Percentiles rank a stretch among this genome's conserved stretches.
Conservation (phyloP, 2,329 filamentous ascomycete species). For the Pyrenochaeta sp. region DNA sequence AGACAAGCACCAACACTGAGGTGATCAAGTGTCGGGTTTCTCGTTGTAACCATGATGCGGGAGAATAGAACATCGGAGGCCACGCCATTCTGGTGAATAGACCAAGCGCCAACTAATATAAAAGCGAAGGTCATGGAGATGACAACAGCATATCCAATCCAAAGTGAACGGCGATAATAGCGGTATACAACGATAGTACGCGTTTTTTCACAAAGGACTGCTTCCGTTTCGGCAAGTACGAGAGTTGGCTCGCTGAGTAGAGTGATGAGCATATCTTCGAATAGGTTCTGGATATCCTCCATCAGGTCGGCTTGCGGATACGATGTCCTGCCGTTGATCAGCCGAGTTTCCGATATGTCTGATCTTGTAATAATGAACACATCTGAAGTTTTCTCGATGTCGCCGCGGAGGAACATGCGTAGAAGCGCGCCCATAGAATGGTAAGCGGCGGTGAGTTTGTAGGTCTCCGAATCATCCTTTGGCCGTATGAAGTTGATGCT, state of each 20-base stretch:
- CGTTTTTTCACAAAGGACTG: slow-evolving; percentile 38
- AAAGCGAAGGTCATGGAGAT: slow-evolving; percentile 39
- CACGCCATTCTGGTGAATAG: slow-evolving; percentile 48
- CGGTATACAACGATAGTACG: slow-evolving; percentile 39
- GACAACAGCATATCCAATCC: slow-evolving; percentile 49
- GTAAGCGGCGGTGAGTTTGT: slow-evolving; percentile 45
- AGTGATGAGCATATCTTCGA: slow-evolving; percentile 50
- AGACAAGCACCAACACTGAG: slow-evolving; percentile 52
- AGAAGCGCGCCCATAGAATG: slow-evolving; percentile 45
- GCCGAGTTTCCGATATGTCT: slow-evolving; percentile 45
- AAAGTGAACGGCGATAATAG: slow-evolving; percentile 42
- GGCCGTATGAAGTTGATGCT: slow-evolving; percentile 35
- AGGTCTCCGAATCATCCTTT: slow-evolving; percentile 25
- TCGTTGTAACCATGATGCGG: slow-evolving; percentile 49
- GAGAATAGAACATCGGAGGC: slow-evolving; percentile 48
- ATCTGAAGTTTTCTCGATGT: slow-evolving; percentile 32
- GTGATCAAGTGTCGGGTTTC: slow-evolving; percentile 50
- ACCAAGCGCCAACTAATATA: slow-evolving; percentile 42
- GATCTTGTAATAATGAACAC: slow-evolving; percentile 41
- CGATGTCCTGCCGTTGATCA: slow-evolving; percentile 38
- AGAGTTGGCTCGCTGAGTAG: slow-evolving; percentile 46
- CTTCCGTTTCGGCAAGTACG: slow-evolving; percentile 29
- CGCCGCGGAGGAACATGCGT: slow-evolving; percentile 46
- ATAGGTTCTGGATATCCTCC: slow-evolving; percentile 39
- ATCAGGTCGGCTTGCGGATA: slow-evolving; percentile 42